These are phyloP conservation scores for Pseudocercospora ulei DNA, from an alignment of 2,329 filamentous ascomycete genomes.

Conservation along the genomic window DNA sequence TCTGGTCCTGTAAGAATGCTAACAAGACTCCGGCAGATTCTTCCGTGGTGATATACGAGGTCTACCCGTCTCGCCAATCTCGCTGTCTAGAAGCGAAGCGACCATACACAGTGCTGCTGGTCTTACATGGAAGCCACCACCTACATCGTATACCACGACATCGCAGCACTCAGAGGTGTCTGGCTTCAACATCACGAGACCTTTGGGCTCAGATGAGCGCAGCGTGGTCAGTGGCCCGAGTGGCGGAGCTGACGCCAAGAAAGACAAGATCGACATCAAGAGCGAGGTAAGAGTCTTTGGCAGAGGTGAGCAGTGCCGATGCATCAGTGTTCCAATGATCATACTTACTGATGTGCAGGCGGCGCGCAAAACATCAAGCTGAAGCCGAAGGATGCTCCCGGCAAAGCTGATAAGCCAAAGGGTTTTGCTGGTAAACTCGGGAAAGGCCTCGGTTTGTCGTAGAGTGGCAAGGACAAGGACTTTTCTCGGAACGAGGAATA, in stretches of 20 bases:
- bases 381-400: conserved; percentile 38
- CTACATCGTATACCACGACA: conserved; percentile 11
- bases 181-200: conserved; percentile 28
- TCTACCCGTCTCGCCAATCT: conserved; percentile 16
- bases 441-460: conserved; percentile 14
- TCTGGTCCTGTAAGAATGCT: not conserved
- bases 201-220: conserved; percentile 27
- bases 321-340: conserved; percentile 20
- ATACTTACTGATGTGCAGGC: conserved; percentile 31
- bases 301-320: conserved; percentile 41
- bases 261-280: conserved; percentile 41
- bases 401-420: conserved; percentile 13
- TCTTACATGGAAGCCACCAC: conserved; percentile 25
- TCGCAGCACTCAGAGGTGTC: conserved; percentile 23
- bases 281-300: conserved; percentile 47
- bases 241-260: conserved; percentile 26
- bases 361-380: conserved; percentile 48
- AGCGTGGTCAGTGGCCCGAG: conserved; percentile 29
- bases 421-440: conserved; percentile 15
- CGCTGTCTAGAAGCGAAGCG: conserved; percentile 22
- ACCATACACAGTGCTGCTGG: conserved; percentile 21
- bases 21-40: not conserved
- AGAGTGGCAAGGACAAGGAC: too few species aligned
- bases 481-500: not conserved
- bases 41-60: conserved; percentile 11